Evolutionary conservation across 1,139 yeast species (phyloP), one percentile per base, ranked within the genome.

Genomic region (Lodderomyces theae): DNA sequence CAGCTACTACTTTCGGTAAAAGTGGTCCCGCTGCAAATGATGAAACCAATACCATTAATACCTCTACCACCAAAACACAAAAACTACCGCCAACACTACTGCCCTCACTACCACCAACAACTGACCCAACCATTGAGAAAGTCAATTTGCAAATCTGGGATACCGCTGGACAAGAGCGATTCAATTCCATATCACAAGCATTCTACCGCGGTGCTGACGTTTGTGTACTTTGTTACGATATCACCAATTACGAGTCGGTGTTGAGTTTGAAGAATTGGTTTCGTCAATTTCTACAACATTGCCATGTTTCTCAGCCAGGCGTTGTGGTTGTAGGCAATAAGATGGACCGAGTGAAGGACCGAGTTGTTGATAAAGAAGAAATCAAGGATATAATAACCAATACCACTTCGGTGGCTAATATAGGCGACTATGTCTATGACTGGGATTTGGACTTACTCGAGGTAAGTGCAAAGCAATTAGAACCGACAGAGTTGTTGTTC

Each of bases 121-220:
- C 35, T 11, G 31, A 26, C 22, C 3, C 34, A 23, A 8, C 31
- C n/a, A 19, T 19, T 16, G 34, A 35, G 11, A 49, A 46, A 30
- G 73, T 74, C 16, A 64, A 67, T 42, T 58, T 79, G 31, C 84
- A 79, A 53, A 69, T 79, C 2, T 79, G 85, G 85, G 85, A 79
- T 51, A 79, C 85, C 4, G 85, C 85, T 0, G 85, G 85, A 3
- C 85, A 79, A 54, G 85, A 79, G 52, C 58, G 85, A 40, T 79
- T 79, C 62, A 77, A 78, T 51, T 74, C 82, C 32, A 72, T 79
- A 28, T 72, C 79, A 5, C 75, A 72, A 51, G 79, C 83, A 3
- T 79, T 79, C 51, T 79, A 78, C 53, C 57, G 85, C 29, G 85
- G 85, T 6, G 70, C 83, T 0, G 84, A 79, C 51, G 77, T 79